phyloP scores from a whole-genome alignment of 306 rosid genomes.

The Cercis canadensis region DNA sequence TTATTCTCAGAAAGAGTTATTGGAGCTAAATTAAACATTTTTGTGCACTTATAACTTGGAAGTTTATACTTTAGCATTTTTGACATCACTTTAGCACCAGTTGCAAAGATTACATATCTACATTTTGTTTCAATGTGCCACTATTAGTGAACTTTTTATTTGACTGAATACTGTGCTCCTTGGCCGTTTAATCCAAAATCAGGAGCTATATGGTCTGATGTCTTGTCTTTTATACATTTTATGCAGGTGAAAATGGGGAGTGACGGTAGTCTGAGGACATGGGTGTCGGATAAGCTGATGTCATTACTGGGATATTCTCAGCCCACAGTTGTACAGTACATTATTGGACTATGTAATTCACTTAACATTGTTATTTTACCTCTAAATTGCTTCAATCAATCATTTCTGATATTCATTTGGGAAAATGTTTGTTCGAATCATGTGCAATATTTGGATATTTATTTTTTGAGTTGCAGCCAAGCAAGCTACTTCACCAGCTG shows the following conservation, averaged over 20 bases:
- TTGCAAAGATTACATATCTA: background rate
- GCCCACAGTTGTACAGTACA: conserved; percentile 69
- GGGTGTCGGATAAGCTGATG: conserved; percentile 86
- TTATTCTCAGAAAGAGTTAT: background rate
- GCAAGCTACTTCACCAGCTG: conserved; percentile 76
- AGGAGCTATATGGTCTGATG: conserved; percentile 8
- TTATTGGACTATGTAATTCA: conserved; percentile 75
- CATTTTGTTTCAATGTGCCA: background rate
- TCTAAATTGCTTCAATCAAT: conserved; percentile 7
- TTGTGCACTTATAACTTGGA: background rate
- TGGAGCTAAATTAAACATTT: background rate
- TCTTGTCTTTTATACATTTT: conserved; percentile 21
- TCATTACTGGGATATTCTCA: conserved; percentile 80
- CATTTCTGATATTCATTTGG: conserved; percentile 16
- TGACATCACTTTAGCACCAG: background rate
- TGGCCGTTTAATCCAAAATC: background rate
- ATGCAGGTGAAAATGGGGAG: conserved; percentile 61
- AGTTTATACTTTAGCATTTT: background rate
- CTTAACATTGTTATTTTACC: conserved; percentile 12
- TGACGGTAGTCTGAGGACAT: conserved; percentile 65
- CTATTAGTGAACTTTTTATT: conserved; percentile 19
- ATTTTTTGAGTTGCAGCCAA: conserved; percentile 64
- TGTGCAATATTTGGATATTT: conserved; percentile 24
- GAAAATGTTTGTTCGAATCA: conserved; percentile 8
- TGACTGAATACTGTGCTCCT: conserved; percentile 4